These are phyloP conservation scores for Trapa bicornis DNA, from an alignment of 345 rosid genomes.

Conservation along the genomic window DNA sequence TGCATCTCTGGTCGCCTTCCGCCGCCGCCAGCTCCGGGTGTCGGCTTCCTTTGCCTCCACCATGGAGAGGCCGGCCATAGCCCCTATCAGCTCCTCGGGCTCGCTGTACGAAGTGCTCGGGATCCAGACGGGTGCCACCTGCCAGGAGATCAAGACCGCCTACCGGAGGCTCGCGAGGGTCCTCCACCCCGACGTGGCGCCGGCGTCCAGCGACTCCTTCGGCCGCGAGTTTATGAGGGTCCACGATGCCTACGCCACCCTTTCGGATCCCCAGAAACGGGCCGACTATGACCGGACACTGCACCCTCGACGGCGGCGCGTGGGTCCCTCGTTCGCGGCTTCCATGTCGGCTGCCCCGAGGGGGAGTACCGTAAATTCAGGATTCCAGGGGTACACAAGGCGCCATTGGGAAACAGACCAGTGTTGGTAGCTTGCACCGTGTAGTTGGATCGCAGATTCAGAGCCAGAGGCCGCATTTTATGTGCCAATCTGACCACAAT, in stretches of 20 bases:
- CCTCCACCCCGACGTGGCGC: conserved; percentile 53
- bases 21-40: conserved; percentile 22
- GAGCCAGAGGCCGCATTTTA: neutral
- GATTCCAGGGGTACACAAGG: conserved; percentile 16
- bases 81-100: conserved; percentile 8
- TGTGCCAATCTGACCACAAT: neutral
- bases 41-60: conserved; percentile 31
- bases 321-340: conserved; percentile 14
- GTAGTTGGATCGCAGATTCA: neutral
- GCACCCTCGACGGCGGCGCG: conserved; percentile 14
- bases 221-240: conserved; percentile 39
- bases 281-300: conserved; percentile 42
- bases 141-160: conserved; percentile 53
- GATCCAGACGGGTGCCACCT: conserved; percentile 37
- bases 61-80: conserved; percentile 19
- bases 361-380: conserved; percentile 6
- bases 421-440: conserved; percentile 35
- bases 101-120: conserved; percentile 58
- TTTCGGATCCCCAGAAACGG: conserved; percentile 52
- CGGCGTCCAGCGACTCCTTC: conserved; percentile 9
- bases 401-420: conserved; percentile 67
- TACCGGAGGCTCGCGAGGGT: conserved; percentile 48
- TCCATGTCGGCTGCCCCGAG: conserved; percentile 10
- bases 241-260: conserved; percentile 54
- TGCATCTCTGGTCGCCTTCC: conserved; percentile 5